phyloP scores from a whole-genome alignment of 2,329 filamentous ascomycete genomes.

The Ophiostoma populinum region DNA sequence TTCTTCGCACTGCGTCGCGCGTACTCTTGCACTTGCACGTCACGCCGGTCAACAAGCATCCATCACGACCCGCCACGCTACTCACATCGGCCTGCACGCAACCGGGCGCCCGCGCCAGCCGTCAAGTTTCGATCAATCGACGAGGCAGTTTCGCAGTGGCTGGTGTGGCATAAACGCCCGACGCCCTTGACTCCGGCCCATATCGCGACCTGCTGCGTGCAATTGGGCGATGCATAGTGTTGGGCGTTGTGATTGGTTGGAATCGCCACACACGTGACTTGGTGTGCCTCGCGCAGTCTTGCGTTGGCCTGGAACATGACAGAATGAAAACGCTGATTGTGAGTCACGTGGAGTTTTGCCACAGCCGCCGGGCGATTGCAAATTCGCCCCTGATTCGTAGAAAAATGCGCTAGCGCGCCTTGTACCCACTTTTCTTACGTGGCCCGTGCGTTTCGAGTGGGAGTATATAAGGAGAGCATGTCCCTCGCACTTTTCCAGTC shows the following conservation, averaged over 20 bases:
- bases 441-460: conserved; percentile 10
- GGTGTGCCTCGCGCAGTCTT: background rate
- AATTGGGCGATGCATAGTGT: too few species aligned
- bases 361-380: conserved; percentile 10
- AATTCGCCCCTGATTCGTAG: conserved; percentile 11
- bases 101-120: too few species aligned
- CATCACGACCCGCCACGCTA: too few species aligned
- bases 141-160: too few species aligned
- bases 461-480: conserved; percentile 11
- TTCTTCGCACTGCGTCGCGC: background rate
- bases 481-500: conserved; percentile 11
- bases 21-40: too few species aligned
- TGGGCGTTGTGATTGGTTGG: background rate
- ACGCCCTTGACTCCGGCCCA: too few species aligned
- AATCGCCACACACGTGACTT: conserved; percentile 4
- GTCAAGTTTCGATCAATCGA: too few species aligned
- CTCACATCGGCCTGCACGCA: too few species aligned
- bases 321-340: background rate
- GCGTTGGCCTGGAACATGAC: background rate
- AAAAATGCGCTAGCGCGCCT: conserved; percentile 10
- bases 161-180: too few species aligned
- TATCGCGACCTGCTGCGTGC: too few species aligned
- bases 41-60: too few species aligned
- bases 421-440: conserved; percentile 4
- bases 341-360: conserved; percentile 8